Evolutionary conservation across 225 moss, liverwort and hornwort species (phyloP).

Genomic region (Polytrichum commune): DNA sequence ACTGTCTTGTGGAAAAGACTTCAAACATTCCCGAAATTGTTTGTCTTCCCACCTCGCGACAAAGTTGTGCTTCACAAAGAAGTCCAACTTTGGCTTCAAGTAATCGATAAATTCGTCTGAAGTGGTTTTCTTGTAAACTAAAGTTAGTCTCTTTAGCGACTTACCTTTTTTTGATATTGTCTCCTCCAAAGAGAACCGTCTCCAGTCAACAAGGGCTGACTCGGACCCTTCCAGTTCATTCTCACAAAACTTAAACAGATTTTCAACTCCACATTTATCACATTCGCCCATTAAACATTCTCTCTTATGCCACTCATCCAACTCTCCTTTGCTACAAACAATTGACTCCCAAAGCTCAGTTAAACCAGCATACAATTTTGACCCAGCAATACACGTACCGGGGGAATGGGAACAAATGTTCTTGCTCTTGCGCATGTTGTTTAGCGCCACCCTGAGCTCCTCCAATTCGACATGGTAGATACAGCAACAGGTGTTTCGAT

Average conservation of each 20-base stretch:
- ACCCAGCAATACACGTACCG: too few relatives aligned
- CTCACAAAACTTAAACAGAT: not conserved
- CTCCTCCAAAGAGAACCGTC: not conserved
- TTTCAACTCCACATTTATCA: not conserved
- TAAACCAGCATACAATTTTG: too few relatives aligned
- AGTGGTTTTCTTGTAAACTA: not conserved
- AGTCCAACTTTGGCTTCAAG: not conserved
- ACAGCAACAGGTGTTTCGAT: too few relatives aligned
- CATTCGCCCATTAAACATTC: slow-evolving; percentile 2
- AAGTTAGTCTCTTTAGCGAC: not conserved
- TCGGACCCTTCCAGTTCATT: not conserved
- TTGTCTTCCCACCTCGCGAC: not conserved
- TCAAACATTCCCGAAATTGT: not conserved
- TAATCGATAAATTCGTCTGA: not conserved
- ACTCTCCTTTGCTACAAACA: too few relatives aligned
- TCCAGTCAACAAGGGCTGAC: not conserved
- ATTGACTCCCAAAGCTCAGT: too few relatives aligned
- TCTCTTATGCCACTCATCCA: too few relatives aligned
- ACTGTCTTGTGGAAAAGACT: not conserved
- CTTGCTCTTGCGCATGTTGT: too few relatives aligned
- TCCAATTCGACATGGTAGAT: too few relatives aligned
- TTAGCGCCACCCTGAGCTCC: too few relatives aligned
- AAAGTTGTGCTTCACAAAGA: not conserved
- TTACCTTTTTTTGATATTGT: not conserved
- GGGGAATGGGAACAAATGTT: too few relatives aligned